Percentiles rank a stretch among this genome's conserved stretches.
Conservation (phyloP, 2,329 filamentous ascomycete genomes). For the Trichoderma atrobrunneum region DNA sequence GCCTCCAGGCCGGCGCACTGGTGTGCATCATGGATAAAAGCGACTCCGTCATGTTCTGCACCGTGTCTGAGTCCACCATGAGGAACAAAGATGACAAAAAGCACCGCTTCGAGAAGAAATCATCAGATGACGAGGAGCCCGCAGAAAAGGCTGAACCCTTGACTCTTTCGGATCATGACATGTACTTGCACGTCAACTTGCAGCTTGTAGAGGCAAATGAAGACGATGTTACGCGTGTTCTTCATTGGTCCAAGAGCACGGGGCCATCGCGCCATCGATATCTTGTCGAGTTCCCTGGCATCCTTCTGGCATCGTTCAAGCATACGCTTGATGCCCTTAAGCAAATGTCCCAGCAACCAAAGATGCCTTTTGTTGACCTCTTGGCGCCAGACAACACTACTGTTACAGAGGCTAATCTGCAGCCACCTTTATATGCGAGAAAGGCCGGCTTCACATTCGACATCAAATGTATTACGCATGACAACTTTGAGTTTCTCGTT, state of each 20-base stretch:
- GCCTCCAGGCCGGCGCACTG: constrained; percentile 48
- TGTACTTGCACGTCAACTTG: constrained; percentile 33
- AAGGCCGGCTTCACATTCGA: constrained; percentile 48
- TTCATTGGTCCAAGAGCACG: constrained; percentile 32
- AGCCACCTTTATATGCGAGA: constrained; percentile 51
- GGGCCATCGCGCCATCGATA: constrained; percentile 22
- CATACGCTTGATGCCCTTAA: constrained; percentile 57
- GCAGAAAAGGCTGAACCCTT: neutral
- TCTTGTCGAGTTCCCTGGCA: constrained; percentile 61
- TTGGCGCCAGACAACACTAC: constrained; percentile 35
- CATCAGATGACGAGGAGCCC: constrained; percentile 16
- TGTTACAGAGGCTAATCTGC: constrained; percentile 29
- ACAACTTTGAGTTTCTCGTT: constrained; percentile 23
- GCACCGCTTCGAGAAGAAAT: neutral
- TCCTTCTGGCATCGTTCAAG: constrained; percentile 57
- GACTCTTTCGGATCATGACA: constrained; percentile 23
- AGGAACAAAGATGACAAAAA: constrained; percentile 24
- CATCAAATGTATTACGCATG: constrained; percentile 1
- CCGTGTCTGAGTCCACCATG: constrained; percentile 32
- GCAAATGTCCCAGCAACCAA: constrained; percentile 41
- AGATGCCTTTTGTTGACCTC: constrained; percentile 50
- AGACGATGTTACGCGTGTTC: constrained; percentile 25
- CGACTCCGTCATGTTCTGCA: constrained; percentile 41
- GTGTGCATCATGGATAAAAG: constrained; percentile 46
- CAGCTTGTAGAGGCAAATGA: constrained; percentile 28